Conservation (phyloP, 352 stramenopile species). For the Aphanomyces euteiches region DNA sequence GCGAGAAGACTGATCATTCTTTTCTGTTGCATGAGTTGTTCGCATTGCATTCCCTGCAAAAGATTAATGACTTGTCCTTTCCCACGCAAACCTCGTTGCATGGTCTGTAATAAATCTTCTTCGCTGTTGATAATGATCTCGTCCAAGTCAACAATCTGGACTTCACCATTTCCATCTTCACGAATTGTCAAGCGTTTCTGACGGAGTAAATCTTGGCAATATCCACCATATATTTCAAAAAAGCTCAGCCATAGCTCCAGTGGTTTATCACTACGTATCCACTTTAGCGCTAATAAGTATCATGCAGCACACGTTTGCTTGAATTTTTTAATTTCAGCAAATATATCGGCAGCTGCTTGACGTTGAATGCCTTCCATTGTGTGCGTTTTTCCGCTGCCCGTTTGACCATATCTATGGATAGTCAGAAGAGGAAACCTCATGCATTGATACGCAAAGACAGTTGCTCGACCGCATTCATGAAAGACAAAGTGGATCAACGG, state of each 20-base stretch:
- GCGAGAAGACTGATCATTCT: slow-evolving; percentile 93
- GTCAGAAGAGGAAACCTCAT: not conserved
- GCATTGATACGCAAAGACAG: slow-evolving; percentile 92
- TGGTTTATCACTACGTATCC: slow-evolving; percentile 40
- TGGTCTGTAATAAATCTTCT: slow-evolving; percentile 90
- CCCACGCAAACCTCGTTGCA: slow-evolving; percentile 48
- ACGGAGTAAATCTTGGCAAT: slow-evolving; percentile 92
- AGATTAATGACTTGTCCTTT: not conserved
- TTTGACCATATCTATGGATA: slow-evolving; percentile 83
- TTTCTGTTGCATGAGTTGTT: slow-evolving; percentile 95
- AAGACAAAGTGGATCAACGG: slow-evolving; percentile 95
- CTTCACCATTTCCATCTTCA: slow-evolving; percentile 91
- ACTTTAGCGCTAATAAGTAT: not conserved
- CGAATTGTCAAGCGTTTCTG: slow-evolving; percentile 89
- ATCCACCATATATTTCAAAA: slow-evolving; percentile 97
- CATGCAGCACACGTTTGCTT: slow-evolving; percentile 34
- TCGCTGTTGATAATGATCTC: slow-evolving; percentile 86
- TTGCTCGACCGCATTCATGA: slow-evolving; percentile 87
- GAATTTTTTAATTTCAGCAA: slow-evolving; percentile 65
- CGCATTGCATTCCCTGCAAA: slow-evolving; percentile 84
- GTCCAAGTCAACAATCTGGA: slow-evolving; percentile 94
- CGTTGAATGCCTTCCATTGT: slow-evolving; percentile 91
- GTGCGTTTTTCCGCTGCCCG: slow-evolving; percentile 89
- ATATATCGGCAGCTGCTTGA: slow-evolving; percentile 70
- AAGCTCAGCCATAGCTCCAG: slow-evolving; percentile 90